These are phyloP conservation scores for Mimosa bimucronata DNA, from an alignment of 306 rosid species.

Conservation along the genomic window DNA sequence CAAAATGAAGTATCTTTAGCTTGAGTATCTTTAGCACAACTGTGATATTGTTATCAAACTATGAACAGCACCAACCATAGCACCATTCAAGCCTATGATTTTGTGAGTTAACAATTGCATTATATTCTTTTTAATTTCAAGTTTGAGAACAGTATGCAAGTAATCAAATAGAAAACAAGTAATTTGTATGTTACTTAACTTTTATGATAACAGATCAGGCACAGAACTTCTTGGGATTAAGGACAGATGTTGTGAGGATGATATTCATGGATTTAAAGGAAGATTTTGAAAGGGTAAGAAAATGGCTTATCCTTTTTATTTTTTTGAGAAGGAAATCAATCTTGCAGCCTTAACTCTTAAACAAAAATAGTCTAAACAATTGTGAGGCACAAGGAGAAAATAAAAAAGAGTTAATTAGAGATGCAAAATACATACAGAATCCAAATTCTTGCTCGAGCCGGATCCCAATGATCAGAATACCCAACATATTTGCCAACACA, in stretches of 20 bases:
- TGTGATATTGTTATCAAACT: neutral
- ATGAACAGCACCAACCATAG: neutral
- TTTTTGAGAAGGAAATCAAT: neutral
- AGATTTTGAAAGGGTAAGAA: neutral
- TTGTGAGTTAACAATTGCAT: neutral
- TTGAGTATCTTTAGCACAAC: too few species aligned
- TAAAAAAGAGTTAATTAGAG: conserved; percentile 25
- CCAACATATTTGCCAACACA: conserved; percentile 83
- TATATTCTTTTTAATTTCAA: neutral
- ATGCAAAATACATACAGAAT: conserved; percentile 61
- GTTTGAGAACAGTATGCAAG: neutral
- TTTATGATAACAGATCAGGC: neutral
- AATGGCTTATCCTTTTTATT: neutral
- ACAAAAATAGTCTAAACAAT: neutral
- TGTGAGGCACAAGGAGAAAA: conserved; percentile 22
- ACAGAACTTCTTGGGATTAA: neutral
- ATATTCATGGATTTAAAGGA: neutral
- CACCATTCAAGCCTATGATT: neutral
- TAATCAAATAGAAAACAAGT: neutral
- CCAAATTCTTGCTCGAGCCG: conserved; percentile 99
- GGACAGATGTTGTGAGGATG: neutral
- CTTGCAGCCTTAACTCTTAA: neutral
- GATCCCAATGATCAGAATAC: conserved; percentile 85
- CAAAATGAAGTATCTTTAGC: conserved; percentile 15
- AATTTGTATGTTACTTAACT: neutral